phyloP scores from a whole-genome alignment of 306 rosid species.

The Pyrus bretschneideri region DNA sequence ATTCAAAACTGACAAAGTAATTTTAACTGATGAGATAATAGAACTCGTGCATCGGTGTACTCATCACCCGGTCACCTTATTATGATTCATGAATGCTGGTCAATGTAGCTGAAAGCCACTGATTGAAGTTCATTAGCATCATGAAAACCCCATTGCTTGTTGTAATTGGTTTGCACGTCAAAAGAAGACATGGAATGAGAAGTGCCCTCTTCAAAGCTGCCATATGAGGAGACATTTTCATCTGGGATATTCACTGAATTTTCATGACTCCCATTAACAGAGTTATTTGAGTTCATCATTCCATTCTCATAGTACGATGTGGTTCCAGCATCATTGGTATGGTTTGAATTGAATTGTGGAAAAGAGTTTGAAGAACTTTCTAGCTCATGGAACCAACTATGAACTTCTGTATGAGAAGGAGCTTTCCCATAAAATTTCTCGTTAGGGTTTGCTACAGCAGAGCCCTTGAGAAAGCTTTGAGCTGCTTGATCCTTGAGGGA shows the following conservation, averaged over 20 bases:
- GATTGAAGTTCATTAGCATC: constrained; percentile 60
- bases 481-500: constrained; percentile 71
- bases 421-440: constrained; percentile 28
- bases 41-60: constrained; percentile 27
- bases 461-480: constrained; percentile 42
- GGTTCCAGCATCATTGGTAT: constrained; percentile 21
- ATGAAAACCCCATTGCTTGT: constrained; percentile 46
- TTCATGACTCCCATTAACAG: constrained; percentile 33
- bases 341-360: constrained; percentile 23
- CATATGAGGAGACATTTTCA: constrained; percentile 58
- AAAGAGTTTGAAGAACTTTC: constrained; percentile 36
- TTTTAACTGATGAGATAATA: background rate
- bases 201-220: constrained; percentile 62
- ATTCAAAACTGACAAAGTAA: background rate
- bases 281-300: constrained; percentile 30
- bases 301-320: constrained; percentile 32
- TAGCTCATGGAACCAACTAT: constrained; percentile 42
- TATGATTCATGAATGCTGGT: constrained; percentile 18
- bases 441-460: constrained; percentile 44
- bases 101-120: constrained; percentile 54
- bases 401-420: constrained; percentile 23
- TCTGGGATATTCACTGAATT: constrained; percentile 36
- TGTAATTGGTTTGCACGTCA: constrained; percentile 39
- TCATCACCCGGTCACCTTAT: background rate
- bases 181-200: constrained; percentile 43